Evolutionary conservation across 495 filamentous ascomycete genomes (phyloP), one percentile per base, ranked within the genome.

Genomic region (Lineolata rhizophorae): DNA sequence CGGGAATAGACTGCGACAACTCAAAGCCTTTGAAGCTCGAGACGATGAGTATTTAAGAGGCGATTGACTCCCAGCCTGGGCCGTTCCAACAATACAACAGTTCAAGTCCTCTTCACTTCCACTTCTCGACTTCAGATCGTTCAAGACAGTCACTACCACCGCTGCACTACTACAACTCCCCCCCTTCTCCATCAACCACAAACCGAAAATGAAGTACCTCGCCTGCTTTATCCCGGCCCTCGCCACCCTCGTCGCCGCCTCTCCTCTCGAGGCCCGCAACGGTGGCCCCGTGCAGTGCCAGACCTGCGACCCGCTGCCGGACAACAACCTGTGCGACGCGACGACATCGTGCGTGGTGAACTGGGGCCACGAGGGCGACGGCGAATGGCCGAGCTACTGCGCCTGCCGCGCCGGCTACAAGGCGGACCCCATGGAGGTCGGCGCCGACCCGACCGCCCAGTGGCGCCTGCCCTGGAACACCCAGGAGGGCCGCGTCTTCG

Each of bases 401-500:
- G 44, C 44, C 13, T 47, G 44, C 32, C 24, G 41, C 6, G 34
- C 26, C 17, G 44, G 44, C 13, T 47, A 39, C 20, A 37, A n/a
- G 16, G 42, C 34, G 8, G 18, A 29, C 18, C 29, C 25, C 0
- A 4, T 3, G 8, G 39, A 39, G 3, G 12, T 22, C 0, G 21
- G 30, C 4, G 13, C 21, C 5, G 41, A 44, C 24, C 18, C 27
- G 4, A 28, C 11, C n/a, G 31, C 28, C 5, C 39, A 48, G 12
- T 50, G 37, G 25, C 36, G 51, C 4, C 26, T 49, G 8, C 35
- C 35, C 1, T 50, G 47, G 17, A 20, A 31, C 3, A 27, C 34
- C 1, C 45, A 51, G 38, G 38, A 43, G 10, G 52, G 42, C 6
- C 38, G 52, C 6, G 52, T 55, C 6, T 55, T 55, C 35, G 48